phyloP scores from a whole-genome alignment of 805 yeast species.

The Saccharomycopsis babjevae region DNA sequence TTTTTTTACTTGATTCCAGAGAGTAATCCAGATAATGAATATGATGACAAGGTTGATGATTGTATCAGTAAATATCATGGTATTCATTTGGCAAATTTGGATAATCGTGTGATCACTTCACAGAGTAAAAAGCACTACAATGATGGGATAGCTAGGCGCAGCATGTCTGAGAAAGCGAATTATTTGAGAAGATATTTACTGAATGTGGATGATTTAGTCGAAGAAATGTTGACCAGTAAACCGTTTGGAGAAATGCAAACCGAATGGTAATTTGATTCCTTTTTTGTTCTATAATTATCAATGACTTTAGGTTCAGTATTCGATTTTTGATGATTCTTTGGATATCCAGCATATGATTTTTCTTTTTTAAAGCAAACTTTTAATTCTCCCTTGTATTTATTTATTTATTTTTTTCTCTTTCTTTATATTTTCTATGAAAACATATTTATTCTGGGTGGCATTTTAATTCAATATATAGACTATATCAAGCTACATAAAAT shows the following conservation, averaged over 20 bases:
- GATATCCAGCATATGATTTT: not conserved
- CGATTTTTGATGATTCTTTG: not conserved
- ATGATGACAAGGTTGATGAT: not conserved
- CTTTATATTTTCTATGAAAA: not conserved
- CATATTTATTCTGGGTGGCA: not conserved
- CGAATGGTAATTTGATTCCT: conserved; percentile 31
- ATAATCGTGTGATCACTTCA: conserved; percentile 17
- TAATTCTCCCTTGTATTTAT: not conserved
- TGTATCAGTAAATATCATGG: not conserved
- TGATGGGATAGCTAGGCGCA: conserved; percentile 26
- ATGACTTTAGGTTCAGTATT: not conserved
- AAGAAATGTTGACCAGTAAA: conserved; percentile 34
- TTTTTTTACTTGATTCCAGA: conserved; percentile 64
- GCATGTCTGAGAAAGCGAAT: conserved; percentile 35
- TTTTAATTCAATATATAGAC: not conserved
- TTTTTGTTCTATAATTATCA: no score
- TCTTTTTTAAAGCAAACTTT: not conserved
- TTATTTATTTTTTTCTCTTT: not conserved
- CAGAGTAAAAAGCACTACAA: conserved; percentile 12
- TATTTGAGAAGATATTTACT: conserved; percentile 34
- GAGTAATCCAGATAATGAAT: conserved; percentile 21
- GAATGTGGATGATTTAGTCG: conserved; percentile 36
- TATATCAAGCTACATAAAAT: not conserved
- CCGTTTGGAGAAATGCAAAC: conserved; percentile 41
- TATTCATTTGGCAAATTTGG: conserved; percentile 6